Conservation (phyloP, 768 basidiomycete genomes). For the Lactarius indigo region DNA sequence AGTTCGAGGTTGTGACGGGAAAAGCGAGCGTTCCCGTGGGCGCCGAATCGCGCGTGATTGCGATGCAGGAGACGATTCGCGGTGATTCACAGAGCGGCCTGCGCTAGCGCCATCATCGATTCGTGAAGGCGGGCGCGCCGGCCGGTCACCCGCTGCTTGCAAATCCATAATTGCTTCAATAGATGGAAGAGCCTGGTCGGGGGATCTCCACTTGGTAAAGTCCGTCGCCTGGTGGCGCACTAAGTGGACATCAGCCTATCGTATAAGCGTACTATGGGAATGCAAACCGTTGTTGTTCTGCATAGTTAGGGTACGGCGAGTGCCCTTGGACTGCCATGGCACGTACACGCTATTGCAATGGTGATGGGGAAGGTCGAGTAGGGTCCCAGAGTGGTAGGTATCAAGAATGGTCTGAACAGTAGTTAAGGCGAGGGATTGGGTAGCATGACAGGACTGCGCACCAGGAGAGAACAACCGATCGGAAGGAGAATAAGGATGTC, state of each 20-base stretch:
- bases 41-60: background rate
- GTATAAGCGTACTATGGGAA: background rate
- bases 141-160: background rate
- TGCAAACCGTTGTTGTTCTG: slow-evolving; percentile 23
- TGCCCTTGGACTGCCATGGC: slow-evolving; percentile 29
- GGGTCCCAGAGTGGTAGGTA: slow-evolving; percentile 29
- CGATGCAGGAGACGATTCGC: background rate
- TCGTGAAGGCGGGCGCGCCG: background rate
- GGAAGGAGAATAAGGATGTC: slow-evolving; percentile 25
- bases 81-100: background rate
- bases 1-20: slow-evolving; percentile 13
- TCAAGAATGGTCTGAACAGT: slow-evolving; percentile 27
- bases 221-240: slow-evolving; percentile 16
- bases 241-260: background rate
- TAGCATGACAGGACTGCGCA: background rate
- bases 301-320: slow-evolving; percentile 24
- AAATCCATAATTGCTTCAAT: background rate
- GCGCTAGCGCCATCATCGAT: background rate
- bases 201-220: background rate
- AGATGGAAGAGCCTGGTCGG: background rate
- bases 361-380: slow-evolving; percentile 30
- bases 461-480: slow-evolving; percentile 21
- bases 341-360: slow-evolving; percentile 28
- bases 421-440: too few relatives aligned
- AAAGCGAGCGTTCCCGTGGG: background rate